Evolutionary conservation across 2,329 filamentous ascomycete species (phyloP).

Genomic region (Penicillium sp.): DNA sequence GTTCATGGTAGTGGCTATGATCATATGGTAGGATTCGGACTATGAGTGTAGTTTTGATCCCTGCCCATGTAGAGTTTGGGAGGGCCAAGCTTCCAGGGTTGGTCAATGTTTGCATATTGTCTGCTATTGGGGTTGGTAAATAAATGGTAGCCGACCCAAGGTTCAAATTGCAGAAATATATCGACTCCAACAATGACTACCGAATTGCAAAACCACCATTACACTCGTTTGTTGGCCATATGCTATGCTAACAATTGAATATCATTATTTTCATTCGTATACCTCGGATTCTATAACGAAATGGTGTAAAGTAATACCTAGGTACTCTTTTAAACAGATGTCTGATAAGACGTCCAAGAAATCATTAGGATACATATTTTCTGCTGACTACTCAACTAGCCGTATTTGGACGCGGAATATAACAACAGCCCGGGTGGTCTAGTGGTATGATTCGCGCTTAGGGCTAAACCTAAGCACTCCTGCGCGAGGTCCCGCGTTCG

Average conservation of each 20-base stretch:
- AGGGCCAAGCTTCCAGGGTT: too few relatives aligned
- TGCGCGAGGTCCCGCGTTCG: conserved; percentile 6
- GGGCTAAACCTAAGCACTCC: conserved; percentile 5
- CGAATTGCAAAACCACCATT: background rate
- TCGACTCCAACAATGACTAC: background rate
- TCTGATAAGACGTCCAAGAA: too few relatives aligned
- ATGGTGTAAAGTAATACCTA: too few relatives aligned
- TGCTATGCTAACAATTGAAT: too few relatives aligned
- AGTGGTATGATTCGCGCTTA: conserved; percentile 12
- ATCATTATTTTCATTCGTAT: too few relatives aligned
- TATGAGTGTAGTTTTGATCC: too few relatives aligned
- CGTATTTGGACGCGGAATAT: background rate
- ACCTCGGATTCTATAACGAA: too few relatives aligned
- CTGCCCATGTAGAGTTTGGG: too few relatives aligned
- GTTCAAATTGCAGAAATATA: background rate
- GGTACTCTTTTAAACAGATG: too few relatives aligned
- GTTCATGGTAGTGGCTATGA: too few relatives aligned
- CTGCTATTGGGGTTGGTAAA: background rate
- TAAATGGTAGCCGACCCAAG: background rate
- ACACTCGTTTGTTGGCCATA: background rate
- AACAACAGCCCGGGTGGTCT: conserved; percentile 7
- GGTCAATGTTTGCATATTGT: background rate
- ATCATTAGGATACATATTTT: too few relatives aligned
- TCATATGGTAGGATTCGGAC: too few relatives aligned
- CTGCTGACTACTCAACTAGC: background rate